These are phyloP conservation scores for Lasiodiplodia sp. DNA, from an alignment of 2,329 filamentous ascomycete genomes.

Conservation along the genomic window DNA sequence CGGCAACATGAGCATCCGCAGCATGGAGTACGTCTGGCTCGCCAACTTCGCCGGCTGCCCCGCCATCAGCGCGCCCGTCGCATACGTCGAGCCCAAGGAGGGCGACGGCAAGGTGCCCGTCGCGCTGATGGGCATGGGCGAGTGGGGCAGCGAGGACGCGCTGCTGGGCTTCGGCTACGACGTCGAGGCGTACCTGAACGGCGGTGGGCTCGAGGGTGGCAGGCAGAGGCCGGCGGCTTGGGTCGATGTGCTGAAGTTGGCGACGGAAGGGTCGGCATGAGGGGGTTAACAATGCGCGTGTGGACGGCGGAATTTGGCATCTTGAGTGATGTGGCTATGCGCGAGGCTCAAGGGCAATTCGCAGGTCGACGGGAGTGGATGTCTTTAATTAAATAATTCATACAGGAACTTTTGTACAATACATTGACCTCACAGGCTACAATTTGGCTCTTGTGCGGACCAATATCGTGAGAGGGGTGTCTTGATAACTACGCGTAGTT, in stretches of 20 bases:
- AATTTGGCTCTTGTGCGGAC: neutral
- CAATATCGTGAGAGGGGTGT: neutral
- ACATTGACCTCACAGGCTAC: neutral
- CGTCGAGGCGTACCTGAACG: conserved; percentile 56
- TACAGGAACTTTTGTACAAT: neutral
- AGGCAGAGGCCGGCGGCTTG: conserved; percentile 46
- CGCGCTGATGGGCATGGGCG: conserved; percentile 61
- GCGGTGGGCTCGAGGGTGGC: conserved; percentile 44
- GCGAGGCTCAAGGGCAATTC: neutral
- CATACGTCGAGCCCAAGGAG: conserved; percentile 67
- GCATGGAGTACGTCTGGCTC: conserved; percentile 86
- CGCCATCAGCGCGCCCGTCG: conserved; percentile 75
- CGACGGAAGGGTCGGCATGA: conserved; percentile 12
- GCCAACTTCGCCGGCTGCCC: conserved; percentile 84
- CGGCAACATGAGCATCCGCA: conserved; percentile 73
- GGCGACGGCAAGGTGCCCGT: conserved; percentile 65
- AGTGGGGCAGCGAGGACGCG: conserved; percentile 62
- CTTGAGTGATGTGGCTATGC: neutral
- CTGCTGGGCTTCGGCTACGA: conserved; percentile 62
- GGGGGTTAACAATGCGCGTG: neutral
- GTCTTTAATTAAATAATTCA: neutral
- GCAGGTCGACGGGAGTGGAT: neutral
- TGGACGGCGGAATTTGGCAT: neutral
- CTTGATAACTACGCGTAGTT: too few species aligned
- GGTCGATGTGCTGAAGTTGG: conserved; percentile 48